Evolutionary conservation across 176 grass and related monocot genomes (phyloP), one percentile per base, ranked within the genome.

Genomic region (Bonia amplexicaulis): DNA sequence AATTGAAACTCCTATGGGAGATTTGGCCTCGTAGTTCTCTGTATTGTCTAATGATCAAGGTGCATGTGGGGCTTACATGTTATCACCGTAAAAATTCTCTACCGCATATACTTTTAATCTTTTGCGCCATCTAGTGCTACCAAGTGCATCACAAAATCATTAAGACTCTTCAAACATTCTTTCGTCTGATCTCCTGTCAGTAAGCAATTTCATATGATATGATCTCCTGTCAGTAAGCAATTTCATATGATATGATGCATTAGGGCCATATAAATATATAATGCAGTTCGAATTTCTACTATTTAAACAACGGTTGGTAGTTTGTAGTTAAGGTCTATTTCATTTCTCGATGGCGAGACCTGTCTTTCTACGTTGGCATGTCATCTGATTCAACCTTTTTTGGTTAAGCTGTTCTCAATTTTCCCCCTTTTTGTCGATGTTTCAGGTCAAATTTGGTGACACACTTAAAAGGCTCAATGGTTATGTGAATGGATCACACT

Each of bases 391-490:
- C 6, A 72, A 71, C 13, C 3, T 12, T 64, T 29, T 63, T 27
- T 31, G 35, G 19, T 53, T 13, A 12, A 0, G 7, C 11, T 31
- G 39, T 75, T 71, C 63, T 77, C 7, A 65, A 29, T 61, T 45
- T 52, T 6, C 25, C 27, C 12, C 13, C 14, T 10, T n/a, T 82
- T 31, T 25, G 15, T 62, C 31, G 2, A 53, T 75, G 72, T 92
- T 86, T 51, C 81, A 95, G 96, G 89, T 98, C 39, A 98, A 95
- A 84, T 95, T 92, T 85, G 96, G 91, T 54, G 91, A 93, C 25
- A 85, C 87, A 0, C 91, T 95, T 65, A 98, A 95, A 70, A 84
- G 96, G 57, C 90, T 98, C 47, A 89, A 73, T 89, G 91, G 85
- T 42, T 79, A 60, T 72, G 88, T 61, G 57, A 75, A 65, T 84